These are phyloP conservation scores for Aspergillus diversus DNA, from an alignment of 495 filamentous ascomycete species.

Conservation along the genomic window DNA sequence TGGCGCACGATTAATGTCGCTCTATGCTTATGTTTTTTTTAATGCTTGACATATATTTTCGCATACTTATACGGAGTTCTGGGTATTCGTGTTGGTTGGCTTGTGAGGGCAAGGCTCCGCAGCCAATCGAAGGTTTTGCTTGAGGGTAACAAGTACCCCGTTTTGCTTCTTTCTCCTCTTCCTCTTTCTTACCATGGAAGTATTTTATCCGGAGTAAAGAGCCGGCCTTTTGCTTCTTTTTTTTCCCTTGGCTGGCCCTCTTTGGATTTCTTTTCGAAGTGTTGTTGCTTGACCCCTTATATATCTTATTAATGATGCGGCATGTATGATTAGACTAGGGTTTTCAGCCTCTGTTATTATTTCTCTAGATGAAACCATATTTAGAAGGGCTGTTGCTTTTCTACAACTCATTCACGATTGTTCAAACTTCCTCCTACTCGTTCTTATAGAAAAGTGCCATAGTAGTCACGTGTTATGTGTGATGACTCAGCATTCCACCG, in stretches of 20 bases:
- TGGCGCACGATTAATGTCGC: slow-evolving; percentile 45
- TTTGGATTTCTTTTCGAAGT: neutral
- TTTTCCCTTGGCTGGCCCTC: slow-evolving; percentile 2
- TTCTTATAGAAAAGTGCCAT: slow-evolving; percentile 11
- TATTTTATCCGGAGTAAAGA: slow-evolving; percentile 7
- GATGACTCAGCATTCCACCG: neutral
- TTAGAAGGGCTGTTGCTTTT: neutral
- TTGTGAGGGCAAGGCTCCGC: neutral
- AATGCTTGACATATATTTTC: slow-evolving; percentile 10
- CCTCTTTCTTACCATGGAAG: neutral
- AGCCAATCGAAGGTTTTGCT: neutral
- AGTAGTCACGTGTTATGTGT: neutral
- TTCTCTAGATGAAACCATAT: neutral
- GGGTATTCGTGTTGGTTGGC: slow-evolving; percentile 6
- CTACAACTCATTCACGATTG: neutral
- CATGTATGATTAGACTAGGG: slow-evolving; percentile 3
- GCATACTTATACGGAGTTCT: slow-evolving; percentile 7
- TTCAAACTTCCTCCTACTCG: slow-evolving; percentile 17
- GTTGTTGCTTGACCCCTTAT: neutral
- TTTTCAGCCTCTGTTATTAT: slow-evolving; percentile 4
- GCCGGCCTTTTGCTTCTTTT: neutral
- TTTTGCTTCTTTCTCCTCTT: slow-evolving; percentile 4
- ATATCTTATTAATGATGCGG: slow-evolving; percentile 11
- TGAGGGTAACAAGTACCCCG: neutral
- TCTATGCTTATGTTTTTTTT: slow-evolving; percentile 21